Conservation (phyloP, 1,139 yeast genomes). For the Saccharomyces uvarum region DNA sequence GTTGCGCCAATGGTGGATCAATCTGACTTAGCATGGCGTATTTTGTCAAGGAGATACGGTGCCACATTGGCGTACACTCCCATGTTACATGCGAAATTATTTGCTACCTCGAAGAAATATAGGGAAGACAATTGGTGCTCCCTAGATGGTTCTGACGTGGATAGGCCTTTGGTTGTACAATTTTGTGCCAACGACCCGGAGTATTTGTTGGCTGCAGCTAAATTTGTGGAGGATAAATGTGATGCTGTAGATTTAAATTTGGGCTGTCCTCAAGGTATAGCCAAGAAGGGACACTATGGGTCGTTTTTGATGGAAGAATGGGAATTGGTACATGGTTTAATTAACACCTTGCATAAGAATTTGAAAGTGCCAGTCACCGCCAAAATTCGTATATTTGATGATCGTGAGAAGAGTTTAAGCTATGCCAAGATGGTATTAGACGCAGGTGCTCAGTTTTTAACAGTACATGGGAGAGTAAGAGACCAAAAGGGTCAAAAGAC, state of each 20-base stretch:
- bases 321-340: slow-evolving; percentile 69
- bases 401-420: slow-evolving; percentile 70
- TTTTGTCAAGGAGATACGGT: slow-evolving; percentile 77
- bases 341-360: slow-evolving; percentile 63
- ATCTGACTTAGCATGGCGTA: slow-evolving; percentile 92
- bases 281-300: slow-evolving; percentile 89
- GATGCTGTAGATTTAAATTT: slow-evolving; percentile 93
- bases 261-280: slow-evolving; percentile 98
- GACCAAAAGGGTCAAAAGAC: slow-evolving; percentile 97
- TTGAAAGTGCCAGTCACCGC: slow-evolving; percentile 88
- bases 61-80: slow-evolving; percentile 95
- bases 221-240: slow-evolving; percentile 69
- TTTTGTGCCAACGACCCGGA: slow-evolving; percentile 96
- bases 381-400: slow-evolving; percentile 84
- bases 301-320: slow-evolving; percentile 96
- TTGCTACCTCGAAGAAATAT: slow-evolving; percentile 78
- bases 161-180: slow-evolving; percentile 84
- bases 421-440: slow-evolving; percentile 87
- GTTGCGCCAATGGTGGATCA: slow-evolving; percentile 99
- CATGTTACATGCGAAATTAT: slow-evolving; percentile 88
- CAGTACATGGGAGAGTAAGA: slow-evolving; percentile 92
- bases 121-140: slow-evolving; percentile 65
- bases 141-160: slow-evolving; percentile 59
- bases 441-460: slow-evolving; percentile 93
- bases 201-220: slow-evolving; percentile 70